Conservation (phyloP, 306 rosid genomes). For the Cicer yamashitae region DNA sequence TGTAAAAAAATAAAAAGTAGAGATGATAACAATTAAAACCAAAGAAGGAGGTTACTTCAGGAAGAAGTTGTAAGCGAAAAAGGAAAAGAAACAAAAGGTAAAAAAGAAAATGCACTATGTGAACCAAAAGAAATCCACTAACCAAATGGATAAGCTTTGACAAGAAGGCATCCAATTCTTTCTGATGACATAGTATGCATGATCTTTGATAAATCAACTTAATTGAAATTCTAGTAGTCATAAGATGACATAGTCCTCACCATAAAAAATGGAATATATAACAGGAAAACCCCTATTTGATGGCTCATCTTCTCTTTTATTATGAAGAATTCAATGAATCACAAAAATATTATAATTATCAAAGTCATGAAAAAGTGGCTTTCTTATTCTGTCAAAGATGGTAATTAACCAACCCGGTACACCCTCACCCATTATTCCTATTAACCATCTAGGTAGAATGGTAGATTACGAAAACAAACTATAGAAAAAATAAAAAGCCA, state of each 20-base stretch:
- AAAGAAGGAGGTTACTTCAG: constrained; percentile 46
- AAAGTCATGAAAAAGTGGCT: constrained; percentile 28
- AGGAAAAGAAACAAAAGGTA: constrained; percentile 40
- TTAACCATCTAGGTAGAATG: constrained; percentile 36
- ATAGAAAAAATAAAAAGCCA: background rate
- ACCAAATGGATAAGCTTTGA: constrained; percentile 45
- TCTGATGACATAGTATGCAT: constrained; percentile 30
- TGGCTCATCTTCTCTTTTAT: background rate
- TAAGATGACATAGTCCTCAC: constrained; percentile 20
- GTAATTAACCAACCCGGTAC: constrained; percentile 7
- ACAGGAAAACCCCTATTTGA: constrained; percentile 6
- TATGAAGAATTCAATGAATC: constrained; percentile 8
- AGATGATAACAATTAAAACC: constrained; percentile 23
- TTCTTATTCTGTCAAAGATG: constrained; percentile 28
- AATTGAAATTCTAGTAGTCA: constrained; percentile 32
- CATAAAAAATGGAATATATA: background rate
- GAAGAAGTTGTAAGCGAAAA: constrained; percentile 43
- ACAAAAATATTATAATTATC: background rate
- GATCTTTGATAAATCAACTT: constrained; percentile 32
- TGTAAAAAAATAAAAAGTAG: background rate
- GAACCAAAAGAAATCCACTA: constrained; percentile 47
- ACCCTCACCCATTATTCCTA: constrained; percentile 3
- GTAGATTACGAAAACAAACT: constrained; percentile 17
- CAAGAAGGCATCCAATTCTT: constrained; percentile 50
- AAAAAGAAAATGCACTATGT: constrained; percentile 46